Percentiles rank a stretch among this genome's conserved stretches.
Evolutionary conservation across 192 early-diverging fungal species (phyloP).

Genomic region (Coemansia sp.): DNA sequence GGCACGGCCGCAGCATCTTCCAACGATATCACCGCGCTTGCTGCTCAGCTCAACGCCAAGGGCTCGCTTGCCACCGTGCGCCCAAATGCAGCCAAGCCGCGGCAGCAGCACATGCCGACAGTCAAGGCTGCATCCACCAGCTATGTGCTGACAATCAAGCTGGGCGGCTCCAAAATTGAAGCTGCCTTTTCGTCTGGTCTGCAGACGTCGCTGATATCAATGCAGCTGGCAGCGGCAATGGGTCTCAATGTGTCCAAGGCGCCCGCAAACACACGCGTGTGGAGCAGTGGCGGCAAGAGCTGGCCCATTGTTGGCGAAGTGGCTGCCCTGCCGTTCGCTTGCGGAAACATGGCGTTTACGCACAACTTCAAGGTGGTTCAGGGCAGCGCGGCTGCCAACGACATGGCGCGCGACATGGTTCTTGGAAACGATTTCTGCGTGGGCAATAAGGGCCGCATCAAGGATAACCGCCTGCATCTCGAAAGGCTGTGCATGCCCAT

Average conservation of each 20-base stretch:
- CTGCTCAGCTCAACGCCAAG: conserved; percentile 23
- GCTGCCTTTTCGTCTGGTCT: conserved; percentile 29
- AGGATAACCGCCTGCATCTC: conserved; percentile 45
- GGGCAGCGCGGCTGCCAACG: conserved; percentile 22
- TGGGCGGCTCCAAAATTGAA: conserved; percentile 36
- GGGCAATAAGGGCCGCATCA: conserved; percentile 49
- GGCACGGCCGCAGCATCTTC: neutral
- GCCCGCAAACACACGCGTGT: conserved; percentile 31
- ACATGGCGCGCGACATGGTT: conserved; percentile 41
- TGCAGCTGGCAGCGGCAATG: conserved; percentile 35
- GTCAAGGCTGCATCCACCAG: conserved; percentile 14
- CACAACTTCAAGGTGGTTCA: conserved; percentile 46
- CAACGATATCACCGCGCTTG: neutral
- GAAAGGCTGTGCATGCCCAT: conserved; percentile 43
- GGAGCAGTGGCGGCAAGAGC: conserved; percentile 40
- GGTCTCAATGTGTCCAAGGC: conserved; percentile 19
- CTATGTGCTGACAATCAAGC: conserved; percentile 26
- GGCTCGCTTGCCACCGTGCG: conserved; percentile 21
- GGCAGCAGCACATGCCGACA: conserved; percentile 18
- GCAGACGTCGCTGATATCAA: conserved; percentile 48
- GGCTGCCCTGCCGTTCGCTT: conserved; percentile 42
- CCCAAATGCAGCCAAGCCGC: conserved; percentile 7
- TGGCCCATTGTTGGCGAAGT: conserved; percentile 43
- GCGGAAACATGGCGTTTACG: conserved; percentile 49
- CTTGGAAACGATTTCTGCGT: conserved; percentile 52